Evolutionary conservation across 2,329 filamentous ascomycete genomes (phyloP).

Genomic region (Aspergillus neotritici): DNA sequence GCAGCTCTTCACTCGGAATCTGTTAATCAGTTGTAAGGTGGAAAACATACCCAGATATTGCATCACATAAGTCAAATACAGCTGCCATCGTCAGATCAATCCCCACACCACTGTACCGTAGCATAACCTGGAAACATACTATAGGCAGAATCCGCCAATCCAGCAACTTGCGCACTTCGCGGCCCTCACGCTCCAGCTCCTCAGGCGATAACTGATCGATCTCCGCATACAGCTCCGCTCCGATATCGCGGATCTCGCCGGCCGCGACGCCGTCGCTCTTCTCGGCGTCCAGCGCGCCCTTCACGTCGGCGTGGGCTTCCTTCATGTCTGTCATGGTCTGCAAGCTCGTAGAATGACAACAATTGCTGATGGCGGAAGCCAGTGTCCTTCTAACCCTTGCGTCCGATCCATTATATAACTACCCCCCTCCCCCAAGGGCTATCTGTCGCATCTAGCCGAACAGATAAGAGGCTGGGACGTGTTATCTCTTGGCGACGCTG

Average conservation of each 20-base stretch:
- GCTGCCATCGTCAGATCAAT: slow-evolving; percentile 18
- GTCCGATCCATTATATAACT: not conserved
- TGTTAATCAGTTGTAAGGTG: too few relatives aligned
- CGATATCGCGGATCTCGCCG: slow-evolving; percentile 36
- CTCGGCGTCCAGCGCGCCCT: slow-evolving; percentile 10
- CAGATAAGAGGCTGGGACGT: slow-evolving; percentile 3
- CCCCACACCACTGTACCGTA: not conserved
- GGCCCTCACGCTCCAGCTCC: slow-evolving; percentile 41
- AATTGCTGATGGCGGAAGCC: not conserved
- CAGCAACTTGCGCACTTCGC: slow-evolving; percentile 39
- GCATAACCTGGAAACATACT: slow-evolving; percentile 20
- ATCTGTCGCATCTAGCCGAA: not conserved
- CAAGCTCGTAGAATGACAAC: not conserved
- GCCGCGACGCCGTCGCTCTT: slow-evolving; percentile 15
- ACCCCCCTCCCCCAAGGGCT: not conserved
- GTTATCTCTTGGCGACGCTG: slow-evolving; percentile 8
- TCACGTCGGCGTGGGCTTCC: slow-evolving; percentile 13
- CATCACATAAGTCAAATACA: slow-evolving; percentile 40
- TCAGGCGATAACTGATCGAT: slow-evolving; percentile 39
- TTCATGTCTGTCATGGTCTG: slow-evolving; percentile 13
- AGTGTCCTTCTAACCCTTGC: too few relatives aligned
- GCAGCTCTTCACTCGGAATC: not conserved
- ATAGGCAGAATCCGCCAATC: slow-evolving; percentile 46
- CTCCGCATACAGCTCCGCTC: slow-evolving; percentile 43
- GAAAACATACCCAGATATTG: slow-evolving; percentile 39